Percentiles rank a stretch among this genome's conserved stretches.
These are phyloP conservation scores for Loxodes magnus DNA, from an alignment of 73 alveolate genomes.

Conservation along the genomic window DNA sequence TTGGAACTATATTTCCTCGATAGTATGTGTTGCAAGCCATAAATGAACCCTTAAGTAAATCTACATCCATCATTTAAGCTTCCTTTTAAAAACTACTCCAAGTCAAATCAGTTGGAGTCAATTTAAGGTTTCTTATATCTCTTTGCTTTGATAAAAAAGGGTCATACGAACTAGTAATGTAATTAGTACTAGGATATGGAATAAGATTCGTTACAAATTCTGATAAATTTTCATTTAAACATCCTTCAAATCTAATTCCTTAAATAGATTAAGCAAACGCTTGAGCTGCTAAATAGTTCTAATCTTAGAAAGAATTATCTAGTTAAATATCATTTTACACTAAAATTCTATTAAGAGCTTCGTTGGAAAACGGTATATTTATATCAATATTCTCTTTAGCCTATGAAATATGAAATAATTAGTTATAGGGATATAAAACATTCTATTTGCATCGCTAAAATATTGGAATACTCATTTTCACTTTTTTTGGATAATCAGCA, in stretches of 20 bases:
- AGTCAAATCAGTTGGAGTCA: slow-evolving; percentile 19
- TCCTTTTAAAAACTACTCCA: slow-evolving; percentile 12
- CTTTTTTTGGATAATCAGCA: slow-evolving; percentile 8
- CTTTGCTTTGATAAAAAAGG: slow-evolving; percentile 41
- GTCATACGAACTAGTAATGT: slow-evolving; percentile 33
- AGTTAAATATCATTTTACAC: slow-evolving; percentile 16
- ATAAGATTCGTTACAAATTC: slow-evolving; percentile 29
- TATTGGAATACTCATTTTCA: slow-evolving; percentile 15
- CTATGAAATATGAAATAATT: slow-evolving; percentile 13
- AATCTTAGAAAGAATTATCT: slow-evolving; percentile 6
- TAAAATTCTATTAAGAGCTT: slow-evolving; percentile 41
- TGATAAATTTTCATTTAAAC: slow-evolving; percentile 45
- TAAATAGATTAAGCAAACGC: slow-evolving; percentile 29
- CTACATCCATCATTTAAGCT: slow-evolving; percentile 14
- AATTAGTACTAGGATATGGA: slow-evolving; percentile 48
- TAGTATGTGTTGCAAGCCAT: slow-evolving; percentile 30
- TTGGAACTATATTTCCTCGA: slow-evolving; percentile 55
- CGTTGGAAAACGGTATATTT: slow-evolving; percentile 32
- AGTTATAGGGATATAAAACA: slow-evolving; percentile 12
- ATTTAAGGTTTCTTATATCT: slow-evolving; percentile 11
- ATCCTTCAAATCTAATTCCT: slow-evolving; percentile 37
- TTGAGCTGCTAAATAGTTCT: slow-evolving; percentile 27
- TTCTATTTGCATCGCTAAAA: background rate
- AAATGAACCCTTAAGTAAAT: slow-evolving; percentile 19
- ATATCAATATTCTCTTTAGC: slow-evolving; percentile 7